phyloP scores from a whole-genome alignment of 805 yeast genomes.

The Saccharomycopsis guyanensis region DNA sequence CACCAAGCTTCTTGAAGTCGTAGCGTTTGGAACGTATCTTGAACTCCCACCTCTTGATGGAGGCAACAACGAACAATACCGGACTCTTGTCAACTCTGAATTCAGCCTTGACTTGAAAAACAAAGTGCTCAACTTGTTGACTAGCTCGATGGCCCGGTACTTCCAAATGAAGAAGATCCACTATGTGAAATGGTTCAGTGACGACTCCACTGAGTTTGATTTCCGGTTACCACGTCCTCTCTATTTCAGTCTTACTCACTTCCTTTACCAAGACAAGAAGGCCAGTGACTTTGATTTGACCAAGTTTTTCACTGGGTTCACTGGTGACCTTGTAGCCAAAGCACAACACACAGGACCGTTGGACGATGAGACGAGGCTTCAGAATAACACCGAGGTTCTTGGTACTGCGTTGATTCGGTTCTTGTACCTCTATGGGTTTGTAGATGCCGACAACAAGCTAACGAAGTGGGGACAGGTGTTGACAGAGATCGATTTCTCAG shows the following conservation, averaged over 20 bases:
- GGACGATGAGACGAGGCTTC: constrained; percentile 23
- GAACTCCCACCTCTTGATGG: constrained; percentile 66
- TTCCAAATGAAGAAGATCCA: constrained; percentile 67
- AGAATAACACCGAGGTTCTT: constrained; percentile 33
- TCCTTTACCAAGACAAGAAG: constrained; percentile 4
- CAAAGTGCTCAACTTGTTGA: constrained; percentile 55
- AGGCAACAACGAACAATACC: constrained; percentile 50
- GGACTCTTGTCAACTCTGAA: constrained; percentile 40
- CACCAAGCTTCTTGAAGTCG: constrained; percentile 54
- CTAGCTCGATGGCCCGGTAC: constrained; percentile 72
- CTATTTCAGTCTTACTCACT: constrained; percentile 24
- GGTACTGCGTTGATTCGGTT: constrained; percentile 6
- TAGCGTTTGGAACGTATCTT: constrained; percentile 53
- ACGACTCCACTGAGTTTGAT: constrained; percentile 43
- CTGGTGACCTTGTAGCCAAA: constrained; percentile 29
- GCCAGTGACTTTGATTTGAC: constrained; percentile 25
- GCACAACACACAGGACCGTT: constrained; percentile 25
- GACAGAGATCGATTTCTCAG: constrained; percentile 21
- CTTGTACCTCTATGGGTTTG: constrained; percentile 5
- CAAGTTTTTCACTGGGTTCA: constrained; percentile 23
- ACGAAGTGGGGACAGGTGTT: constrained; percentile 45
- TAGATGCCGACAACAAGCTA: constrained; percentile 3
- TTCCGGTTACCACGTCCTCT: constrained; percentile 41
- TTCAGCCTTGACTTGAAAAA: constrained; percentile 43
- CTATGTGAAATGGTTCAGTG: constrained; percentile 49